phyloP scores from a whole-genome alignment of 305 asterid genomes.

The Fraxinus xanthoxyloides region DNA sequence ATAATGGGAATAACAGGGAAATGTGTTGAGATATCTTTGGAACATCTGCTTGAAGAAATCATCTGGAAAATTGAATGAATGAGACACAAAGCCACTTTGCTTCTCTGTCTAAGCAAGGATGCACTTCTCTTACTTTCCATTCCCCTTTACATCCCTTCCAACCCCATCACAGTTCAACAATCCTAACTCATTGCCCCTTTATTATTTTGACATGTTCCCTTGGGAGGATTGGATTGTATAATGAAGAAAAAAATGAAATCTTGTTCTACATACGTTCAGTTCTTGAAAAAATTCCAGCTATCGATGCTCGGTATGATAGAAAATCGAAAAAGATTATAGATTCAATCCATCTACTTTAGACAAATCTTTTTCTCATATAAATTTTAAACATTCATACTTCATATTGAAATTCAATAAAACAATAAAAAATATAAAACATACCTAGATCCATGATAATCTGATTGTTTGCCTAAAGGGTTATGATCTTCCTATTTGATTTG shows the following conservation, averaged over 20 bases:
- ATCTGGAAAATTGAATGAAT: slow-evolving; percentile 6
- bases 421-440: too few relatives aligned
- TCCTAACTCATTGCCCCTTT: neutral
- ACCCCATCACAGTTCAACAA: neutral
- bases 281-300: too few relatives aligned
- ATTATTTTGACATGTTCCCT: neutral
- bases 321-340: too few relatives aligned
- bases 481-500: too few relatives aligned
- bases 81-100: slow-evolving; percentile 17
- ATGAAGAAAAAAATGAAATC: neutral
- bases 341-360: too few relatives aligned
- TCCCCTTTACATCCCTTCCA: slow-evolving; percentile 15
- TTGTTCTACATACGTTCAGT: too few relatives aligned
- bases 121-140: slow-evolving; percentile 2
- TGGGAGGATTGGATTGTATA: neutral
- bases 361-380: too few relatives aligned
- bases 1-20: neutral
- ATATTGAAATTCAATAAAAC: too few relatives aligned
- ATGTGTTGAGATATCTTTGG: slow-evolving; percentile 9
- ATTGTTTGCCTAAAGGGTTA: too few relatives aligned
- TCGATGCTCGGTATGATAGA: too few relatives aligned
- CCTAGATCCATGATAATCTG: too few relatives aligned
- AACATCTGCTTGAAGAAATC: slow-evolving; percentile 12
- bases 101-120: slow-evolving; percentile 3
- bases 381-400: too few relatives aligned